phyloP scores from a whole-genome alignment of 345 rosid genomes.

The Turritis glabra region DNA sequence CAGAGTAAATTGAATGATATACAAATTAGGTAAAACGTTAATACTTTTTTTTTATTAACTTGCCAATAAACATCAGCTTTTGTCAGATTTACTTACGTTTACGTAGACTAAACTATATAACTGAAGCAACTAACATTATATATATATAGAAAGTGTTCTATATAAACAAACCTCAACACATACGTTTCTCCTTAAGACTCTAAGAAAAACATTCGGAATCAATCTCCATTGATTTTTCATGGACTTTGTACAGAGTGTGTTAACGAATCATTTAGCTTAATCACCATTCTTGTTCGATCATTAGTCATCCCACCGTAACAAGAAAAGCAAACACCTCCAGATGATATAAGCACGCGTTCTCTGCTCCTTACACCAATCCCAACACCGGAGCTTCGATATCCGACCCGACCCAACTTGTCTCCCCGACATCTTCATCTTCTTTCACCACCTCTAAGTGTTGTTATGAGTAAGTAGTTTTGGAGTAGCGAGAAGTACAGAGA shows the following conservation, averaged over 20 bases:
- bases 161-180: neutral
- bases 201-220: neutral
- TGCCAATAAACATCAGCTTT: neutral
- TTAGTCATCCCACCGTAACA: slow-evolving; percentile 53
- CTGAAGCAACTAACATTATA: neutral
- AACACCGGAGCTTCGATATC: slow-evolving; percentile 42
- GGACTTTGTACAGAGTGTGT: slow-evolving; percentile 17
- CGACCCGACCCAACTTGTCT: slow-evolving; percentile 22
- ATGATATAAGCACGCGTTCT: slow-evolving; percentile 67
- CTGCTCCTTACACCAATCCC: slow-evolving; percentile 63
- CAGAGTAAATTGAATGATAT: neutral
- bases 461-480: slow-evolving; percentile 3
- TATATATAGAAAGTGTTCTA: neutral
- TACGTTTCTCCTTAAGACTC: neutral
- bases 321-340: slow-evolving; percentile 75
- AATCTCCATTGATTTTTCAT: neutral
- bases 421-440: slow-evolving; percentile 23
- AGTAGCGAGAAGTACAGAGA: slow-evolving; percentile 20
- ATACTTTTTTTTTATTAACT: neutral
- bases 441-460: neutral
- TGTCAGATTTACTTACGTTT: neutral
- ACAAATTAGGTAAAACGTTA: neutral
- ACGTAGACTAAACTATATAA: neutral
- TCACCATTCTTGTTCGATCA: slow-evolving; percentile 25
- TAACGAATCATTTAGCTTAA: neutral